phyloP scores from a whole-genome alignment of 208 protist genomes.

The Strigomonas culicis region DNA sequence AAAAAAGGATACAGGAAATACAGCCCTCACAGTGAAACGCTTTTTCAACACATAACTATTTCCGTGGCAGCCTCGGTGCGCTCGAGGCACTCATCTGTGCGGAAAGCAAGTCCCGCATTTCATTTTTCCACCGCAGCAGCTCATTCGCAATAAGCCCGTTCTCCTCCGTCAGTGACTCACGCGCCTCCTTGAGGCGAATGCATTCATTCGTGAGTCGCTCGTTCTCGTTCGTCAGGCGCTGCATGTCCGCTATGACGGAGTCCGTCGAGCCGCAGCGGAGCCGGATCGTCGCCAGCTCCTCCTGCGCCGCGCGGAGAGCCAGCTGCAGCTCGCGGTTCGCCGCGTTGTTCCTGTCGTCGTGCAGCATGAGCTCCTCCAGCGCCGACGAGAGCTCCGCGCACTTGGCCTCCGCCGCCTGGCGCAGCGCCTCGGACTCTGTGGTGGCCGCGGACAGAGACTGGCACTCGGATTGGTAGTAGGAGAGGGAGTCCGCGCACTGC shows the following conservation, averaged over 20 bases:
- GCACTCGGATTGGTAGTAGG: constrained; percentile 28
- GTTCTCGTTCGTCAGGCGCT: constrained; percentile 42
- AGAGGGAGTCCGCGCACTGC: constrained; percentile 18
- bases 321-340: constrained; percentile 26
- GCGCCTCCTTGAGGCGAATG: constrained; percentile 35
- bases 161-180: constrained; percentile 38
- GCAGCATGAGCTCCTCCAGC: constrained; percentile 37
- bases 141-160: constrained; percentile 47
- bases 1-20: no score
- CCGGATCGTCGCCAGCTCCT: constrained; percentile 7
- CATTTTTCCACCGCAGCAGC: constrained; percentile 46
- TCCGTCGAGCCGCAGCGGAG: constrained; percentile 8
- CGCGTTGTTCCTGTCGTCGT: constrained; percentile 32
- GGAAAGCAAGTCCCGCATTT: constrained; percentile 36
- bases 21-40: no score
- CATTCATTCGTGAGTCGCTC: constrained; percentile 49
- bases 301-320: constrained; percentile 13
- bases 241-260: constrained; percentile 22
- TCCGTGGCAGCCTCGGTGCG: neutral
- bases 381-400: constrained; percentile 30
- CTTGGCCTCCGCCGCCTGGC: constrained; percentile 28
- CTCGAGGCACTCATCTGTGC: constrained; percentile 7
- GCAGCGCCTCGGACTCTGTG: constrained; percentile 25
- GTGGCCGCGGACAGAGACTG: constrained; percentile 16
- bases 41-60: no score